These are phyloP conservation scores for Aegilops sharonensis DNA, from an alignment of 176 grass and related monocot genomes.

Conservation along the genomic window DNA sequence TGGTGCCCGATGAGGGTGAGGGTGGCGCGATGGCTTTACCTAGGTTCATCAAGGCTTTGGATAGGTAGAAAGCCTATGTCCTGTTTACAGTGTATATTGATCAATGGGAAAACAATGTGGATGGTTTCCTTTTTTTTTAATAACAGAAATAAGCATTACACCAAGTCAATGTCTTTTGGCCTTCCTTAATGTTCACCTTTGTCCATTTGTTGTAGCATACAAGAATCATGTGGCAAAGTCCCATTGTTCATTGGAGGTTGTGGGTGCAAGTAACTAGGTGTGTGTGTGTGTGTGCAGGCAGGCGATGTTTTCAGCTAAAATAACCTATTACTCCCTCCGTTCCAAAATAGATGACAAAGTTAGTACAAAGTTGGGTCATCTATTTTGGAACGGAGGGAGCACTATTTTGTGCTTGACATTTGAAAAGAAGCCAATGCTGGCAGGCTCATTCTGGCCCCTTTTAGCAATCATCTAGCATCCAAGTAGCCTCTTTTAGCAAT, in stretches of 20 bases:
- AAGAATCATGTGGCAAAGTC: neutral
- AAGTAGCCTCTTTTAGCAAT: neutral
- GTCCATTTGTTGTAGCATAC: neutral
- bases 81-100: too few species aligned
- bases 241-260: too few species aligned
- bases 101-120: neutral
- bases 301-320: neutral
- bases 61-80: too few species aligned
- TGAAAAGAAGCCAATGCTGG: neutral
- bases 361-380: too few species aligned
- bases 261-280: too few species aligned
- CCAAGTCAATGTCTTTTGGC: neutral
- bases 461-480: too few species aligned
- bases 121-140: neutral
- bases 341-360: too few species aligned
- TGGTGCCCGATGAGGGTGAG: too few species aligned
- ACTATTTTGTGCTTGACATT: neutral
- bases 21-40: too few species aligned
- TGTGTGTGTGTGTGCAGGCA: too few species aligned
- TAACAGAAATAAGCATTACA: neutral
- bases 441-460: neutral
- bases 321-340: neutral
- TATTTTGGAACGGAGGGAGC: too few species aligned
- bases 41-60: too few species aligned
- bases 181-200: neutral